These are phyloP conservation scores for Lantana camara DNA, from an alignment of 257 asterid genomes.

Conservation along the genomic window DNA sequence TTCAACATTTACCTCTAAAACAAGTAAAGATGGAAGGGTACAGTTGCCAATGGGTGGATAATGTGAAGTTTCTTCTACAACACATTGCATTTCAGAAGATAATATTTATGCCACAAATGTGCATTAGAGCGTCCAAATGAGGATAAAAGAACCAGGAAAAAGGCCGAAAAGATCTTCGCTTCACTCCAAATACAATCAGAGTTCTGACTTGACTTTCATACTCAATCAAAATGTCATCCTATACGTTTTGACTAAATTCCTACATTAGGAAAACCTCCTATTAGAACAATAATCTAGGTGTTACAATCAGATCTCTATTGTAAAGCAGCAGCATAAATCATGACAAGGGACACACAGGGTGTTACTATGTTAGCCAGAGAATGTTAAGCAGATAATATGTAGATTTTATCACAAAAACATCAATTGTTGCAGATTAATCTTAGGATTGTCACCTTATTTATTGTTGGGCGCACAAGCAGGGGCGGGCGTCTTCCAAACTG, in stretches of 20 bases:
- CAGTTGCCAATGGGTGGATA: too few relatives aligned
- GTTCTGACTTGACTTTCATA: neutral
- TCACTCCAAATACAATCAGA: too few relatives aligned
- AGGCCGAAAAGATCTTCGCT: neutral
- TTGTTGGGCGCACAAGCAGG: constrained; percentile 50
- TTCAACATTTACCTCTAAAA: neutral
- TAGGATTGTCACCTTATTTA: constrained; percentile 64
- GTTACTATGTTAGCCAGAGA: constrained; percentile 5
- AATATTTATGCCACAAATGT: neutral
- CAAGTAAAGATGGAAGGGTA: too few relatives aligned
- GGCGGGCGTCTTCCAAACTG: constrained; percentile 95
- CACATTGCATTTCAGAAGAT: constrained; percentile 1
- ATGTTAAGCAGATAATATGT: neutral
- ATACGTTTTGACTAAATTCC: constrained; percentile 3
- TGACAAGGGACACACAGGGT: constrained; percentile 8
- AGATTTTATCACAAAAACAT: constrained; percentile 10
- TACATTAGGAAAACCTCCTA: neutral
- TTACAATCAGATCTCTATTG: too few relatives aligned
- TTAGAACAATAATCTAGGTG: neutral
- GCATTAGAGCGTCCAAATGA: neutral
- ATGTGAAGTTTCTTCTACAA: too few relatives aligned
- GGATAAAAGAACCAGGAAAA: constrained; percentile 10
- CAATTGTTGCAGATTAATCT: constrained; percentile 7
- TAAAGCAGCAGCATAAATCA: constrained; percentile 16
- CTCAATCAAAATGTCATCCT: neutral